Conservation (phyloP, 345 rosid genomes). For the Isatis tinctoria region DNA sequence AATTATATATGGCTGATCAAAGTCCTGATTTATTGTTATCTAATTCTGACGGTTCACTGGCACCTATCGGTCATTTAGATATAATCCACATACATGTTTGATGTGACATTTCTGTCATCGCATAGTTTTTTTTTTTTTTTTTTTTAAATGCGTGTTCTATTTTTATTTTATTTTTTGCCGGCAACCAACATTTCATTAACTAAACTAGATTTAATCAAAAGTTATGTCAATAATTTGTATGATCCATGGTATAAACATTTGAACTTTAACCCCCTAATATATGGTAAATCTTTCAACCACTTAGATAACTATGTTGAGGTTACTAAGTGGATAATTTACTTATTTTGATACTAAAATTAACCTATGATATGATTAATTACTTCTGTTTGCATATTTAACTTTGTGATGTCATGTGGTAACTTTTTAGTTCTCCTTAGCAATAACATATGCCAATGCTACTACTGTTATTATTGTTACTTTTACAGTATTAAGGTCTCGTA, state of each 20-base stretch:
- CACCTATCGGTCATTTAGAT: not conserved
- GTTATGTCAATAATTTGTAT: not conserved
- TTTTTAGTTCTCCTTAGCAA: not conserved
- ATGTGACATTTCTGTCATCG: constrained; percentile 24
- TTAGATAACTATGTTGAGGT: not conserved
- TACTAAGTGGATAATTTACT: not conserved
- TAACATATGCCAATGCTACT: not conserved
- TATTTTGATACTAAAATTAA: not conserved
- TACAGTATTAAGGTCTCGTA: not conserved
- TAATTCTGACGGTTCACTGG: not conserved
- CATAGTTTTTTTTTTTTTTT: not conserved
- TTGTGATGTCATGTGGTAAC: not conserved
- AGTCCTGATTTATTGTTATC: not conserved
- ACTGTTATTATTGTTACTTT: too few relatives aligned
- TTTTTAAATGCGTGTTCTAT: too few relatives aligned
- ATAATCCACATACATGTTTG: not conserved
- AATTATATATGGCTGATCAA: not conserved
- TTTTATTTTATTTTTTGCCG: too few relatives aligned
- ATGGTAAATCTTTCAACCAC: not conserved
- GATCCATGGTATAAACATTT: not conserved
- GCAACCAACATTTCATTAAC: too few relatives aligned
- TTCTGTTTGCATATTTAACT: not conserved
- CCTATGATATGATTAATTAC: not conserved
- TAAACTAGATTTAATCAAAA: not conserved
- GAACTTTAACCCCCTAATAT: not conserved